A percentile compares a stretch with the other conserved stretches of the same genome.
Conservation (phyloP, 768 basidiomycete genomes). For the Stropharia rugosoannulata region DNA sequence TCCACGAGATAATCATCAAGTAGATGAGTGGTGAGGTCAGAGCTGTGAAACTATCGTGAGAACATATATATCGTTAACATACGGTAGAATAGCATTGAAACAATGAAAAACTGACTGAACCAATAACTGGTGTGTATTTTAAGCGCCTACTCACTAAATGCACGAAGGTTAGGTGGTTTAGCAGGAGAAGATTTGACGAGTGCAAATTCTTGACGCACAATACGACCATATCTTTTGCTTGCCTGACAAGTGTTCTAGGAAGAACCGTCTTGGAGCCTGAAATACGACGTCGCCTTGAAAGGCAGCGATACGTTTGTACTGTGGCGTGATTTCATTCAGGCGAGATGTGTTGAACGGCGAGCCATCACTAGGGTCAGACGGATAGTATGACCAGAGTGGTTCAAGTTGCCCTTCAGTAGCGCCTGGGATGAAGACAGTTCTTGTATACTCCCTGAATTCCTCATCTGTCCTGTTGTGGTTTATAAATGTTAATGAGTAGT, state of each 20-base stretch:
- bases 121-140: slow-evolving; percentile 19
- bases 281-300: slow-evolving; percentile 51
- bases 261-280: slow-evolving; percentile 47
- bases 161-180: not conserved
- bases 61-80: not conserved
- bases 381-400: slow-evolving; percentile 24
- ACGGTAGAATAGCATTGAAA: not conserved
- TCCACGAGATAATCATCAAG: slow-evolving; percentile 21
- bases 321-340: slow-evolving; percentile 28
- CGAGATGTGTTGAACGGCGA: slow-evolving; percentile 25
- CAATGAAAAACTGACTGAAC: slow-evolving; percentile 17
- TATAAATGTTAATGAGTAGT: slow-evolving; percentile 4
- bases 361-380: slow-evolving; percentile 16
- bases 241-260: slow-evolving; percentile 35
- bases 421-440: slow-evolving; percentile 10
- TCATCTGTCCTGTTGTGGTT: slow-evolving; percentile 23
- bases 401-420: slow-evolving; percentile 12
- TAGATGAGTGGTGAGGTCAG: slow-evolving; percentile 23
- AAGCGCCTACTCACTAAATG: slow-evolving; percentile 19
- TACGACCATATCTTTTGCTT: slow-evolving; percentile 40
- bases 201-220: slow-evolving; percentile 24
- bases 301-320: slow-evolving; percentile 51
- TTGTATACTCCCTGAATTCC: slow-evolving; percentile 26
- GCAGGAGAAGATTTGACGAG: not conserved
- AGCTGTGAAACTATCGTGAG: slow-evolving; percentile 16